phyloP scores from a whole-genome alignment of 2,329 filamentous ascomycete genomes.

The Stagonosporopsis rhizophila region DNA sequence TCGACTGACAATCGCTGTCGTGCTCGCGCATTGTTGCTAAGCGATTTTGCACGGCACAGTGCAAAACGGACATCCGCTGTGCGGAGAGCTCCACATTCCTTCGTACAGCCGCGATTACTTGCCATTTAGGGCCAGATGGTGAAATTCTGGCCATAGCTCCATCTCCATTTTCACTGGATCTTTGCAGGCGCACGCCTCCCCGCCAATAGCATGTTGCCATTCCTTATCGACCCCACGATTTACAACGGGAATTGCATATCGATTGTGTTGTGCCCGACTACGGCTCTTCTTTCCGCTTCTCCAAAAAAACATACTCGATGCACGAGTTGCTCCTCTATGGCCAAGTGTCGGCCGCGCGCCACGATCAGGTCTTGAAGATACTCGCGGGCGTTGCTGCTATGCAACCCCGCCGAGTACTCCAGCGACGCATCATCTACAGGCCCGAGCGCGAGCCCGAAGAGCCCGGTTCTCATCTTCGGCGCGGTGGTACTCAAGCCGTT shows the following conservation, averaged over 20 bases:
- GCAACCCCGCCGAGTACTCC: conserved; percentile 62
- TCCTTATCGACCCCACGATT: conserved; percentile 41
- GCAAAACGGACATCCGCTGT: conserved; percentile 17
- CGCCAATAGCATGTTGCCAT: conserved; percentile 30
- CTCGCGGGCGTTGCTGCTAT: conserved; percentile 67
- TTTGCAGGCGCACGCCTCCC: conserved; percentile 25
- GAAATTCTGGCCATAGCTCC: conserved; percentile 27
- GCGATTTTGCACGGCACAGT: conserved; percentile 17
- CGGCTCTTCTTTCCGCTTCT: conserved; percentile 16
- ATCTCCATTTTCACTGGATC: conserved; percentile 23
- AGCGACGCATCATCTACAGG: conserved; percentile 66
- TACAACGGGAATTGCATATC: conserved; percentile 39
- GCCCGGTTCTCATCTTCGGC: conserved; percentile 44
- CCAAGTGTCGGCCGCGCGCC: conserved; percentile 63
- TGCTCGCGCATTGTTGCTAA: conserved; percentile 22
- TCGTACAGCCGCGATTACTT: conserved; percentile 20
- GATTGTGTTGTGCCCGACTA: conserved; percentile 26
- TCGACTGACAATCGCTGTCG: conserved; percentile 29
- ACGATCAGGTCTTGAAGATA: conserved; percentile 67
- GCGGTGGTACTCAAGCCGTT: conserved; percentile 49
- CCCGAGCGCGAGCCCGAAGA: conserved; percentile 57
- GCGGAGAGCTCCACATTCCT: conserved; percentile 26
- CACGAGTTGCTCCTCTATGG: conserved; percentile 69
- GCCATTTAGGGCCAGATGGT: conserved; percentile 16
- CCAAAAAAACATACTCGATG: conserved; percentile 52